Conservation (phyloP, 2,329 filamentous ascomycete genomes). For the Scorias spongiosa region DNA sequence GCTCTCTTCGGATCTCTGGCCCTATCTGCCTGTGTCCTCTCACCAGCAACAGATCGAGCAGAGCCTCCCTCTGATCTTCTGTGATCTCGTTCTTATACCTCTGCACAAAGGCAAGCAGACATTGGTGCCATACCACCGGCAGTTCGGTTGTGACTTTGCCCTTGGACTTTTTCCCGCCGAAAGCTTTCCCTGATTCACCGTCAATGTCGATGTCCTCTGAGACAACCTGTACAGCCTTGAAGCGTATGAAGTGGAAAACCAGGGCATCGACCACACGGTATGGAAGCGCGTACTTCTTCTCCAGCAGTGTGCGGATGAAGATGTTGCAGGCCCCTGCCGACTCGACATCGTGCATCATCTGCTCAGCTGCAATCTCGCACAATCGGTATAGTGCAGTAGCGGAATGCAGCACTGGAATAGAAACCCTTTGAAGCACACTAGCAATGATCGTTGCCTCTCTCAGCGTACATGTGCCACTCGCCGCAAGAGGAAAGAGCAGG, state of each 20-base stretch:
- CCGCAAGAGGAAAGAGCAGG: constrained; percentile 78
- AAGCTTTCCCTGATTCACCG: constrained; percentile 18
- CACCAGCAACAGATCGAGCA: constrained; percentile 72
- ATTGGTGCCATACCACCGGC: constrained; percentile 94
- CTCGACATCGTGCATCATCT: constrained; percentile 69
- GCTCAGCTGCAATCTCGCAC: constrained; percentile 86
- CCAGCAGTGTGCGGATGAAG: constrained; percentile 81
- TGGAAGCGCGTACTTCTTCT: constrained; percentile 93
- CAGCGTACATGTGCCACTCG: constrained; percentile 73
- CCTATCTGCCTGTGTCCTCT: constrained; percentile 80
- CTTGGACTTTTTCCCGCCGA: constrained; percentile 18
- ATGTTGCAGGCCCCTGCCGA: constrained; percentile 86
- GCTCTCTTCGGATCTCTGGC: constrained; percentile 75
- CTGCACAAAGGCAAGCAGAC: constrained; percentile 79
- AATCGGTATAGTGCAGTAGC: constrained; percentile 81
- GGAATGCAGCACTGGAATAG: constrained; percentile 81
- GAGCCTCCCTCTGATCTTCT: constrained; percentile 80
- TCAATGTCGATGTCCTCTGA: constrained; percentile 42
- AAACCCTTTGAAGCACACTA: constrained; percentile 69
- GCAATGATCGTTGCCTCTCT: constrained; percentile 86
- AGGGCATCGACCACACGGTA: constrained; percentile 89
- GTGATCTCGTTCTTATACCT: constrained; percentile 92
- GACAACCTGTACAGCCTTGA: constrained; percentile 52
- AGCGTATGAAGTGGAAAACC: constrained; percentile 92
- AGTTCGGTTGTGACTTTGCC: constrained; percentile 39